A percentile compares a stretch with the other conserved stretches of the same genome.
Conservation (phyloP, 208 protist genomes). For the Leishmania guyanensis region DNA sequence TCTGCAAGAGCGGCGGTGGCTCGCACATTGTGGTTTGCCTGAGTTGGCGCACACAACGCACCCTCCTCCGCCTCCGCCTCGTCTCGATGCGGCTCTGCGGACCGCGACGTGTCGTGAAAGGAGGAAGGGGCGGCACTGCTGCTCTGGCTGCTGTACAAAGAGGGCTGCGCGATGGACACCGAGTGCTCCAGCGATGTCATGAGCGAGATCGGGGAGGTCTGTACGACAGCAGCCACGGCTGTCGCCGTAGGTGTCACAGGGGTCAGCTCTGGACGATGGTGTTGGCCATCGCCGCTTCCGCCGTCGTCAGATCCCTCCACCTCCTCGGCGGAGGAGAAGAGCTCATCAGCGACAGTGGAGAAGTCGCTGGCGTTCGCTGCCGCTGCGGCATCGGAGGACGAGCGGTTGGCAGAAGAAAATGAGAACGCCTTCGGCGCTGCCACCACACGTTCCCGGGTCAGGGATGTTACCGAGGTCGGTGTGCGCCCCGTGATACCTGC, state of each 20-base stretch:
- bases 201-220: constrained; percentile 3
- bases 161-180: background rate
- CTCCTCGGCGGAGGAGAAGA: constrained; percentile 25
- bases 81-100: constrained; percentile 1
- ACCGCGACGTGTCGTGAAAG: constrained; percentile 7
- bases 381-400: constrained; percentile 19
- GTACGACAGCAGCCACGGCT: background rate
- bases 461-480: constrained; percentile 14
- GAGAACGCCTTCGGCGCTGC: constrained; percentile 1
- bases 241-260: background rate
- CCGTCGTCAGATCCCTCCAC: constrained; percentile 9
- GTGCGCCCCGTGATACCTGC: background rate
- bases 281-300: constrained; percentile 1
- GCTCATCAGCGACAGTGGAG: constrained; percentile 21
- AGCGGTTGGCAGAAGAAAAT: constrained; percentile 1
- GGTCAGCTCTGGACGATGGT: background rate
- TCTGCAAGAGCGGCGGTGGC: background rate
- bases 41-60: background rate
- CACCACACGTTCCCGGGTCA: constrained; percentile 17
- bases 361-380: constrained; percentile 20
- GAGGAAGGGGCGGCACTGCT: constrained; percentile 7
- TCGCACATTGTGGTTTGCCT: background rate
- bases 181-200: constrained; percentile 12
- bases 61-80: background rate
- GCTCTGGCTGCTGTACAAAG: constrained; percentile 5